Evolutionary conservation across 2,329 filamentous ascomycete species (phyloP).

Genomic region (Incumbomyces lentus): DNA sequence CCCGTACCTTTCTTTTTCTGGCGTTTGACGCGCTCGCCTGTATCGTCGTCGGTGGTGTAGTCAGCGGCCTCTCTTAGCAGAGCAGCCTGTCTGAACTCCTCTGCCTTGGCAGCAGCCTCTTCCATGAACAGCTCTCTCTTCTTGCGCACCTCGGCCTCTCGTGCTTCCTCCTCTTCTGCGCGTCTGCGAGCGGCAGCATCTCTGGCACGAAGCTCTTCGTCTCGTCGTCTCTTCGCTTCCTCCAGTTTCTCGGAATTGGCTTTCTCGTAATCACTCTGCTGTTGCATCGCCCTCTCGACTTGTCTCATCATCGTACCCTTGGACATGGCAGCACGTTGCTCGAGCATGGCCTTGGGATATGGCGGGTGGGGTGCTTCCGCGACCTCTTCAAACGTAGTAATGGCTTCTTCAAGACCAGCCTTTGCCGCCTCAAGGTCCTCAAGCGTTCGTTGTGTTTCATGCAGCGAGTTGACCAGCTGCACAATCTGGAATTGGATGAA

Average conservation of each 20-base stretch:
- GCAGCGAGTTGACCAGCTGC: slow-evolving; percentile 62
- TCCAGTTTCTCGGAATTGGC: slow-evolving; percentile 82
- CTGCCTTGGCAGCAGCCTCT: slow-evolving; percentile 39
- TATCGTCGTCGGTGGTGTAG: slow-evolving; percentile 70
- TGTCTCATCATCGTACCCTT: slow-evolving; percentile 90
- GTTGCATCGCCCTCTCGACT: slow-evolving; percentile 71
- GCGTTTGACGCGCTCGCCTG: slow-evolving; percentile 67
- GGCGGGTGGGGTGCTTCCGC: slow-evolving; percentile 59
- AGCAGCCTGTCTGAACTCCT: slow-evolving; percentile 62
- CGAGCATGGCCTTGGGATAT: slow-evolving; percentile 81
- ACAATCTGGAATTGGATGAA: slow-evolving; percentile 96
- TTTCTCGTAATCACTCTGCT: slow-evolving; percentile 83
- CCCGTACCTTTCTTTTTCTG: slow-evolving; percentile 50
- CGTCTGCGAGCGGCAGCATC: slow-evolving; percentile 64
- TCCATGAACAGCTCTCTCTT: slow-evolving; percentile 75
- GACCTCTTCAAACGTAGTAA: slow-evolving; percentile 54
- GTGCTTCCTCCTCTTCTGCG: slow-evolving; percentile 60
- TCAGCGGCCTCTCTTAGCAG: slow-evolving; percentile 60
- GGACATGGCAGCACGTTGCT: slow-evolving; percentile 95
- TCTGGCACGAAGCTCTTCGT: slow-evolving; percentile 66
- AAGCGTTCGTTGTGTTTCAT: slow-evolving; percentile 66
- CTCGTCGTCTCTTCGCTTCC: slow-evolving; percentile 66
- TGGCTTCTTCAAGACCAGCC: slow-evolving; percentile 73
- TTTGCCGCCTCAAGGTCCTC: slow-evolving; percentile 72
- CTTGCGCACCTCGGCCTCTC: slow-evolving; percentile 70